Percentiles rank a stretch among this genome's conserved stretches.
Conservation (phyloP, 306 rosid species). For the Gillenia trifoliata region DNA sequence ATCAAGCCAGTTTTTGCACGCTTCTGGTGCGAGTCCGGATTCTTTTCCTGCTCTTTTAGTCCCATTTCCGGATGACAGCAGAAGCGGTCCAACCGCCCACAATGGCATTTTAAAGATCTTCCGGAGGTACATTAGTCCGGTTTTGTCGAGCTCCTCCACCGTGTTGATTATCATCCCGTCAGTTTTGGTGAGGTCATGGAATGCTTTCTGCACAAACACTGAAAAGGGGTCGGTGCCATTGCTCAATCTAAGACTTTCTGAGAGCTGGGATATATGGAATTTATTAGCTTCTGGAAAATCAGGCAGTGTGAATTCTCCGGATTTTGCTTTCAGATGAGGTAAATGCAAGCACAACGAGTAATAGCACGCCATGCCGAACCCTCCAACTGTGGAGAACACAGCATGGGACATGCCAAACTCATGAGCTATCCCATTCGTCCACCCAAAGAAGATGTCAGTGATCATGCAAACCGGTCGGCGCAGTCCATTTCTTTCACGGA, state of each 20-base stretch:
- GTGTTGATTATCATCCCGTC: conserved; percentile 7
- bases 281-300: conserved; percentile 19
- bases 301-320: neutral
- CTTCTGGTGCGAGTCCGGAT: neutral
- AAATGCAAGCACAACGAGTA: neutral
- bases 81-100: conserved; percentile 12
- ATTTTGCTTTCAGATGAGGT: neutral
- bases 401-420: conserved; percentile 18
- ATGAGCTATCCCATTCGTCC: conserved; percentile 4
- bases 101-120: neutral
- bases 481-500: neutral
- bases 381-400: neutral
- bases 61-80: neutral
- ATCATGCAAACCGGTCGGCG: neutral
- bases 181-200: neutral
- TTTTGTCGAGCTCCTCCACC: conserved; percentile 6
- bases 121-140: conserved; percentile 3
- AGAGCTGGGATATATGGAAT: neutral
- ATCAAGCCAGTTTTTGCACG: conserved; percentile 10
- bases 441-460: conserved; percentile 12
- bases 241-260: neutral
- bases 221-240: neutral
- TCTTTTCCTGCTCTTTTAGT: neutral
- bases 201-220: too few relatives aligned
- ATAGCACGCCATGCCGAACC: conserved; percentile 9